Evolutionary conservation across 2,329 filamentous ascomycete genomes (phyloP), one percentile per base, ranked within the genome.

Genomic region (Reticulascus tulasneorum): DNA sequence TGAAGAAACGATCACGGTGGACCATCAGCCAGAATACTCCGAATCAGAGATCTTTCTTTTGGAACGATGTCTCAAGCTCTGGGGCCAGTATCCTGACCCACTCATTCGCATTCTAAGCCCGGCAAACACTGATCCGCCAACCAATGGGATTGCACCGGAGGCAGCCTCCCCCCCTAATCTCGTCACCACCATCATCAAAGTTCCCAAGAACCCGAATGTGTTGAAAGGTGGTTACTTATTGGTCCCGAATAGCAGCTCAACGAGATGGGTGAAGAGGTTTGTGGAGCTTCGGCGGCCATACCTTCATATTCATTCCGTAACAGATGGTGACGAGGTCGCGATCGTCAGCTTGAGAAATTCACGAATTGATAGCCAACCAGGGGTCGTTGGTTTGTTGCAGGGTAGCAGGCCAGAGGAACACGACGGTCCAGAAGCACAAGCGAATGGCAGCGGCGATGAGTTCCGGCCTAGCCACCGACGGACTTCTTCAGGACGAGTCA

Each of bases 221-320:
- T 72, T 94, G 49, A 95, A 94, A 64, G 82, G 86, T 12, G 90
- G 90, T 12, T 94, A 93, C 59, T 75, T 98, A 12, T 72, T 97
- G 27, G 86, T 86, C 4, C 89, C 89, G 1, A 89, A 89, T 53
- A 82, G 81, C 37, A 83, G 86, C 35, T 86, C 82, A 23, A 85
- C 82, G 16, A 79, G 84, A 43, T 98, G 93, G 93, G 77, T 93
- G 19, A 87, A 90, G 50, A 82, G 91, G 26, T 97, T 94, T 54
- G 87, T 96, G 32, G 93, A 98, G 63, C 75, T 98, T 19, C 79
- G 93, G 21, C 77, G 85, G 34, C 93, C 93, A 0, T 98, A 97
- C 56, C 72, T 98, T 35, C 89, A 97, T 59, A 78, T 98, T 23
- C 87, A 97, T 63, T 85, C 79, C 17, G 82, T 84, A 1, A 79